Evolutionary conservation across 208 protist genomes (phyloP), one percentile per base, ranked within the genome.

Genomic region (Leishmania amazonensis): DNA sequence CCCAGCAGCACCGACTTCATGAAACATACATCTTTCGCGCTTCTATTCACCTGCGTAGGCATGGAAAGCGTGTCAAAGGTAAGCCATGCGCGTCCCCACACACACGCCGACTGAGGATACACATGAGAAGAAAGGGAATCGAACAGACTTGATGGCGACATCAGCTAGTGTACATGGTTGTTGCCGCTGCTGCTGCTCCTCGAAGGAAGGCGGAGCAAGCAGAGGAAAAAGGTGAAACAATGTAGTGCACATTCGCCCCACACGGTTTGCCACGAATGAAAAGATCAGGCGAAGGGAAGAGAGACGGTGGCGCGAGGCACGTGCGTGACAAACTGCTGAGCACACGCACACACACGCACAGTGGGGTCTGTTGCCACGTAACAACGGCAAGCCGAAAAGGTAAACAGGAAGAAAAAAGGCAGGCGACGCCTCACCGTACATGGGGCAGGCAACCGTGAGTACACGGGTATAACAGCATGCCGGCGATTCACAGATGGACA

Each of bases 371-470:
- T 31, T 31, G 57, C 13, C 57, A 24, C 17, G 57, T 62, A 15
- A 73, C 24, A 17, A 60, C 45, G 6, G 35, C 49, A 84, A 84
- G 78, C 75, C 65, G 79, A 83, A 79, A 82, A 51, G 53, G 67
- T 54, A 79, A 74, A 72, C 76, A 80, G 77, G 81, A 54, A 53
- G 51, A 76, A 68, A 79, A 78, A 76, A 80, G 73, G 51, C 40
- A 78, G 49, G 31, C 31, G 9, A 15, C 62, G 31, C 62, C 62
- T 68, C 8, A 35, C 15, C 9, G 31, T 40, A 68, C 62, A 68
- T 40, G 15, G 13, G 13, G 31, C 31, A 68, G 31, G 31, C 31
- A 81, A 77, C 78, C 65, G n/a, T 7, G 38, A 53, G 28, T 21
- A 40, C 62, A 68, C 4, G 31, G 31, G 62, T 68, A 35, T 40